These are phyloP conservation scores for Tephrocybe rancida DNA, from an alignment of 768 basidiomycete species.

Conservation along the genomic window DNA sequence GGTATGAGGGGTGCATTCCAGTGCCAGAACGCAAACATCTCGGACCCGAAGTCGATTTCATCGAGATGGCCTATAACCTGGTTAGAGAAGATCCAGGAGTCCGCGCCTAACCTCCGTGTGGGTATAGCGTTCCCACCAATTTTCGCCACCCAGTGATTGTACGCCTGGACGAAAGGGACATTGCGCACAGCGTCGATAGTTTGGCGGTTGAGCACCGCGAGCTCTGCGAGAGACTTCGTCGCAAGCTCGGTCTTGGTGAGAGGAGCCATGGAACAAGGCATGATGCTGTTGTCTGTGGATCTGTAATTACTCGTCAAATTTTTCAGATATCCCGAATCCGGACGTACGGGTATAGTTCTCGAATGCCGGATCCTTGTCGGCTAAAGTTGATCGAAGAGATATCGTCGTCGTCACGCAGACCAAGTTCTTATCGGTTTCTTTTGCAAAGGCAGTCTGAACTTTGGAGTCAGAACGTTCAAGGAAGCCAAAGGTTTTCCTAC, in stretches of 20 bases:
- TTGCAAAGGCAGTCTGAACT: too few species aligned
- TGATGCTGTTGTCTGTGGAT: constrained; percentile 9
- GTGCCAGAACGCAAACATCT: constrained; percentile 6
- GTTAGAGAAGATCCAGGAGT: constrained; percentile 8
- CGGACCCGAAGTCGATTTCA: constrained; percentile 7
- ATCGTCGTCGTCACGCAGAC: not conserved
- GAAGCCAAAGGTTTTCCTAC: too few species aligned
- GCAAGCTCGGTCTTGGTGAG: not conserved
- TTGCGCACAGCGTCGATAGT: constrained; percentile 3
- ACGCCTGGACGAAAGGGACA: constrained; percentile 6
- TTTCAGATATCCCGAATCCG: not conserved
- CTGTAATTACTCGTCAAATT: not conserved
- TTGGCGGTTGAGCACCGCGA: constrained; percentile 4
- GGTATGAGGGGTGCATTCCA: constrained; percentile 7
- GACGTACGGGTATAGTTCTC: constrained; percentile 6
- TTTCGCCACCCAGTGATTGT: constrained; percentile 2
- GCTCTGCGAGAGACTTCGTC: constrained; percentile 4
- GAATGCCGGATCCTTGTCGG: not conserved
- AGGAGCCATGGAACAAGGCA: constrained; percentile 5
- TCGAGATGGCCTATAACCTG: constrained; percentile 5
- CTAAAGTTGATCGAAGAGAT: not conserved
- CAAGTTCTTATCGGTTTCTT: too few species aligned
- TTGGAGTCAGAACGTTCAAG: too few species aligned
- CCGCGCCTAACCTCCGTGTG: not conserved
- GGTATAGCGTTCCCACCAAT: constrained; percentile 8